Conservation (phyloP, 2,329 filamentous ascomycete genomes). For the Biscogniauxia mediterranea region DNA sequence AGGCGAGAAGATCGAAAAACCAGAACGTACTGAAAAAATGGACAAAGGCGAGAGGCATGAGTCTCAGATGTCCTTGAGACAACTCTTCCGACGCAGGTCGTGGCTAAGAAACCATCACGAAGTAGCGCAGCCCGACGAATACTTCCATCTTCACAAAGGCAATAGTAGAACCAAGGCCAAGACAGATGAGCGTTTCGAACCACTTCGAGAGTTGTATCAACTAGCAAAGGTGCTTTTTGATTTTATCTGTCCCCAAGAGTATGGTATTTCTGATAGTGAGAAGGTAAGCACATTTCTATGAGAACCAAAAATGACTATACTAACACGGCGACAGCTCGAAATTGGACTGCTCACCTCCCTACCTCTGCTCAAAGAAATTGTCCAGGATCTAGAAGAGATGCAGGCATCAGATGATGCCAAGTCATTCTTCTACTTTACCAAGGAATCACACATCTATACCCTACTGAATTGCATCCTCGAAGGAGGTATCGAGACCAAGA, state of each 20-base stretch:
- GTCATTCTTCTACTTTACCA: slow-evolving; percentile 98
- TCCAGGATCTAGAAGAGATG: slow-evolving; percentile 94
- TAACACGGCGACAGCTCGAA: slow-evolving; percentile 58
- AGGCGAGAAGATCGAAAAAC: slow-evolving; percentile 27
- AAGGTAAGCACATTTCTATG: slow-evolving; percentile 50
- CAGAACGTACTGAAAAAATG: slow-evolving; percentile 23
- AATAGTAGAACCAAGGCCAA: slow-evolving; percentile 73
- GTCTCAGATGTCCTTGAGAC: slow-evolving; percentile 40
- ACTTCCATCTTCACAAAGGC: slow-evolving; percentile 88
- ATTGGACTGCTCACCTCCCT: slow-evolving; percentile 93
- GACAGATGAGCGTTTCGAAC: slow-evolving; percentile 79
- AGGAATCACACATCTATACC: slow-evolving; percentile 98
- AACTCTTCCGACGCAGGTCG: slow-evolving; percentile 60
- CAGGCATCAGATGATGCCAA: slow-evolving; percentile 93
- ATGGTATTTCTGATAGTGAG: slow-evolving; percentile 91
- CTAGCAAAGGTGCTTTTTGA: slow-evolving; percentile 94
- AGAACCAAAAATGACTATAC: slow-evolving; percentile 10
- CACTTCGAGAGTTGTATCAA: slow-evolving; percentile 88
- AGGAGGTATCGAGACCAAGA: slow-evolving; percentile 95
- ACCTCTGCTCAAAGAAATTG: slow-evolving; percentile 92
- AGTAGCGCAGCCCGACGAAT: slow-evolving; percentile 63
- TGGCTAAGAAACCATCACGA: slow-evolving; percentile 56
- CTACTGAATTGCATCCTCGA: slow-evolving; percentile 97
- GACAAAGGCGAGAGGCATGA: slow-evolving; percentile 31
- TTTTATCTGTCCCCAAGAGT: slow-evolving; percentile 97